phyloP scores from a whole-genome alignment of 2,329 filamentous ascomycete species.

The Knoxdaviesia capensis region DNA sequence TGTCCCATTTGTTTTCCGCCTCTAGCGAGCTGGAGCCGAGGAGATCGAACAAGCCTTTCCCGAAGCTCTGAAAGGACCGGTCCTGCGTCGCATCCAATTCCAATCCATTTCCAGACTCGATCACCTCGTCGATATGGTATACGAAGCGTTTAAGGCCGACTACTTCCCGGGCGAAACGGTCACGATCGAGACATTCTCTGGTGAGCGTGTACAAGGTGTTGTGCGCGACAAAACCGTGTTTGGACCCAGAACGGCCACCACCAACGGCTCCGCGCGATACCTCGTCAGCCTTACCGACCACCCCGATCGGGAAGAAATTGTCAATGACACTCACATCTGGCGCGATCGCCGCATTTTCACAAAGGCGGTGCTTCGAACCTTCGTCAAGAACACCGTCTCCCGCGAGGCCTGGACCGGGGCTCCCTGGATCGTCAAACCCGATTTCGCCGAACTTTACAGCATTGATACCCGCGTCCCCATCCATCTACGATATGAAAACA shows the following conservation, averaged over 20 bases:
- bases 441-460: conserved; percentile 64
- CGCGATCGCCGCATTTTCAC: conserved; percentile 86
- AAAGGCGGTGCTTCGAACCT: conserved; percentile 80
- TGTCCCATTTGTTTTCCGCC: conserved; percentile 1
- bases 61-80: conserved; percentile 73
- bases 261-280: conserved; percentile 61
- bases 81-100: conserved; percentile 80
- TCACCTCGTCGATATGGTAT: conserved; percentile 48
- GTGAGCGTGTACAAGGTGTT: conserved; percentile 49
- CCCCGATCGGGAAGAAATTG: conserved; percentile 51
- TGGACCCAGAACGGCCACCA: conserved; percentile 30
- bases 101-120: conserved; percentile 79
- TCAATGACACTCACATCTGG: conserved; percentile 63
- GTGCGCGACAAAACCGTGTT: conserved; percentile 78
- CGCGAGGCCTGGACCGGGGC: conserved; percentile 90
- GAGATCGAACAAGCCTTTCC: conserved; percentile 88
- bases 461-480: conserved; percentile 75
- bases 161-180: conserved; percentile 83
- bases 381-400: conserved; percentile 86
- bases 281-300: conserved; percentile 55
- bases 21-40: conserved; percentile 54
- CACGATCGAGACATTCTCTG: conserved; percentile 47
- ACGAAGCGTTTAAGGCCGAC: conserved; percentile 66
- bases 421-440: conserved; percentile 82
- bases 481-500: conserved; percentile 64